Evolutionary conservation across 2,329 filamentous ascomycete species (phyloP).

Genomic region (Talaromyces atroroseus): DNA sequence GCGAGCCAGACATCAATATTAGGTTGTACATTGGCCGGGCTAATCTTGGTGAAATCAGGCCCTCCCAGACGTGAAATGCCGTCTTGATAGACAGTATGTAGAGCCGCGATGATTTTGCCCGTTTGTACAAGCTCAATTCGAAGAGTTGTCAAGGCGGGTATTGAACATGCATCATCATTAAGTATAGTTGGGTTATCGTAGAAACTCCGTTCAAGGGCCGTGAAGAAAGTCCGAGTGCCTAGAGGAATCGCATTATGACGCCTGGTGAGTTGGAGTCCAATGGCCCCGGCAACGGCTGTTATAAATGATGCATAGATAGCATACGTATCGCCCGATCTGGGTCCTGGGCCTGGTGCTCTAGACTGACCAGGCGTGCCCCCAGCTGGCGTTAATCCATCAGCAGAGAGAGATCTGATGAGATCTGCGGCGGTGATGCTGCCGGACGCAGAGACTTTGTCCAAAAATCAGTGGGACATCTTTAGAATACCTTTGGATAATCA

Average conservation of each 20-base stretch:
- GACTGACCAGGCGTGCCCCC: slow-evolving; percentile 20
- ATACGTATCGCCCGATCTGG: slow-evolving; percentile 27
- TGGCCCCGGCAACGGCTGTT: slow-evolving; percentile 33
- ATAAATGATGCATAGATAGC: slow-evolving; percentile 38
- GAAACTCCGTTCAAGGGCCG: slow-evolving; percentile 26
- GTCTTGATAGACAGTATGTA: slow-evolving; percentile 31
- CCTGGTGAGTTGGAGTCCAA: slow-evolving; percentile 33
- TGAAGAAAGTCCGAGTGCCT: slow-evolving; percentile 37
- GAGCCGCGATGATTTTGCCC: slow-evolving; percentile 33
- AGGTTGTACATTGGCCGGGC: slow-evolving; percentile 17
- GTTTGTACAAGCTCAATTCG: slow-evolving; percentile 32
- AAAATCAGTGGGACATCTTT: not conserved
- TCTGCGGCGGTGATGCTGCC: slow-evolving; percentile 31
- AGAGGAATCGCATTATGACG: slow-evolving; percentile 34
- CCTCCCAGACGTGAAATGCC: slow-evolving; percentile 30
- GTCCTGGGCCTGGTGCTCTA: slow-evolving; percentile 20
- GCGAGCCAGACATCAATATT: slow-evolving; percentile 37
- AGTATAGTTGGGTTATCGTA: slow-evolving; percentile 25
- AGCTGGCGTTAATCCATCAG: slow-evolving; percentile 23
- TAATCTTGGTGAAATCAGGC: slow-evolving; percentile 17
- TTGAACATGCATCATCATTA: slow-evolving; percentile 22
- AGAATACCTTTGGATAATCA: not conserved
- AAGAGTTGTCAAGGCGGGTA: slow-evolving; percentile 31
- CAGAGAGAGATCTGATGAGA: slow-evolving; percentile 31
- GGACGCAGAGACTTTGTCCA: slow-evolving; percentile 27